Evolutionary conservation across 179 eudicot genomes (phyloP), one percentile per base, ranked within the genome.

Genomic region (Beta corolliflora): DNA sequence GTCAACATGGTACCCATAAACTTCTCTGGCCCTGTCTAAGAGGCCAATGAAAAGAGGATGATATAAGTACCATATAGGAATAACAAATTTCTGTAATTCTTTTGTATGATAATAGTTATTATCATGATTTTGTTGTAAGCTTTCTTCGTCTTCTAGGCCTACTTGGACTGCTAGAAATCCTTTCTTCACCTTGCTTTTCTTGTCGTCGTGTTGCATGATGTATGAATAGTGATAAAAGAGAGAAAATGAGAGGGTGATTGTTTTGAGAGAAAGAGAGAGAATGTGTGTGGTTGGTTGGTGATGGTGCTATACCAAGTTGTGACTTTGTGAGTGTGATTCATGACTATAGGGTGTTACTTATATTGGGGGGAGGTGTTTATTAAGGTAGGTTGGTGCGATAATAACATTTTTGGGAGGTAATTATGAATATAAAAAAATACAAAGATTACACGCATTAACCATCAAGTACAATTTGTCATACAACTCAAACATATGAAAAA

Each of bases 81-180:
- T 89, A 3, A 82, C 76, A 56, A 89, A 86, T 29, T 80, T 81
- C 1, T 85, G 84, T 18, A 77, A 36, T 45, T 77, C 70, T 10
- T 45, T 25, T 54, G 12, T 50, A 19, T 68, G 25, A 60, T 74
- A 8, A 9, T 56, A 18, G 11, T 71, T 25, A 52, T 73, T 13
- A 23, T 15, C 11, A 53, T 23, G 31, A 52, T 21, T 7, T 12
- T 13, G 14, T n/a, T 29, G 10, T 29, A 48, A 48, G 52, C 6
- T 10, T 3, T 76, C 73, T 48, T 82, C 84, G 1, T 86, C 86
- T 54, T 89, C 92, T 55, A 83, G 59, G 1, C 92, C 90, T 1
- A 89, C 92, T 73, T 80, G 85, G n/a, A 89, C 89, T 5, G 84
- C 88, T 4, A 89, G 45, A 73, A 74, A 85, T 3, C 92, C 92